Base-by-base conservation (phyloP, 305 asterid species). In the Stenogyne calaminthoides region DNA sequence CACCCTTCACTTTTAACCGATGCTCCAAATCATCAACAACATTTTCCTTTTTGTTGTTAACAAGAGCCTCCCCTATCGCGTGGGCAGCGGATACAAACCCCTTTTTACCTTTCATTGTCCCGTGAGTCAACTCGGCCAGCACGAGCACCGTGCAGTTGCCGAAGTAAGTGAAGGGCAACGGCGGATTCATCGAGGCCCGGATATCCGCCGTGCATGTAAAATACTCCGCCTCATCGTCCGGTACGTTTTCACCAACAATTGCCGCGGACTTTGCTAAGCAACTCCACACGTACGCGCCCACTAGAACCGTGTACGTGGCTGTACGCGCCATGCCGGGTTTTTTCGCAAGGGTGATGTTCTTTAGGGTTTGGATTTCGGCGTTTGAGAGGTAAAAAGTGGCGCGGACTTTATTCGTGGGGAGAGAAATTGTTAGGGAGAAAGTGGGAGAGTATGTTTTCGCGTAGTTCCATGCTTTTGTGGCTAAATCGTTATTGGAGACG, bases 121-220 rank as follows among this genome's bases (percentile, higher is more conserved):
- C 39, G 6, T 73, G 78, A 54, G 67, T 72, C 8, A 52, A 52
- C 64, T 68, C 75, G 0, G 70, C 80, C 9, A 59, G 36, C 42
- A 60, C 58, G 0, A 71, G 3, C 0, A 34, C 54, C n/a, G 72
- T 0, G 42, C 86, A 82, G 69, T 83, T 83, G 2, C 84, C 87
- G 6, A 74, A 74, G 71, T 83, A 83, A 5, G 27, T 58, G 2
- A 6, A 37, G 6, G 84, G 87, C 68, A 80, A n/a, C 0, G 87
- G 82, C 7, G 82, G 84, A 52, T 71, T 61, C 16, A 71, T 59
- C 8, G 77, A 70, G 0, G 12, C 49, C 11, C 82, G 64, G 12
- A 80, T 68, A 39, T 83, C 79, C 0, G 32, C 79, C 0, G 37
- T 9, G 36, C 47, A 69, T 1, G 36, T 1, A 0, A 83, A 64